These are phyloP conservation scores for Paecilomyces formosus DNA, from an alignment of 2,329 filamentous ascomycete genomes.

Conservation along the genomic window DNA sequence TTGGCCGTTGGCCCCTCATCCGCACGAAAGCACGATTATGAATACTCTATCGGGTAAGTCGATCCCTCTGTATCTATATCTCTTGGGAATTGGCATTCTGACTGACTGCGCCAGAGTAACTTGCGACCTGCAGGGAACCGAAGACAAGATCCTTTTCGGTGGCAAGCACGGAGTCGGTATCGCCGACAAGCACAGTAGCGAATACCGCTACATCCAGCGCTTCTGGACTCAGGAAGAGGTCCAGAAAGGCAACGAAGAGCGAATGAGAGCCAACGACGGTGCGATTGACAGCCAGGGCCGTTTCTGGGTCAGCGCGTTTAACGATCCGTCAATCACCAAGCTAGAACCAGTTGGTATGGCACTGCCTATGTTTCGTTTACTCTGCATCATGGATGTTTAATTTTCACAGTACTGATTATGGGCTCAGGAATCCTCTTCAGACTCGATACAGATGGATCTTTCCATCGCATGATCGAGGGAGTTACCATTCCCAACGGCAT, in stretches of 20 bases:
- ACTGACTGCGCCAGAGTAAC: conserved; percentile 50
- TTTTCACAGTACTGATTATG: not conserved
- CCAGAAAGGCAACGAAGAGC: conserved; percentile 31
- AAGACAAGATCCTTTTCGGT: conserved; percentile 66
- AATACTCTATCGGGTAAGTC: conserved; percentile 46
- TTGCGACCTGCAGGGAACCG: conserved; percentile 63
- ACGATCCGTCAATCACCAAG: conserved; percentile 50
- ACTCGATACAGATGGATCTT: conserved; percentile 55
- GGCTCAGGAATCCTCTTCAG: conserved; percentile 62
- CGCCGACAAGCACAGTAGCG: conserved; percentile 56
- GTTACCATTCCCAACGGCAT: conserved; percentile 80
- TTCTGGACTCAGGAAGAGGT: conserved; percentile 47
- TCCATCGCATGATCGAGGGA: conserved; percentile 53
- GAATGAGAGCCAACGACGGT: conserved; percentile 67
- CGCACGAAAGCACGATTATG: conserved; percentile 49
- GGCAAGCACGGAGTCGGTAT: conserved; percentile 78
- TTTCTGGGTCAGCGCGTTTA: conserved; percentile 85
- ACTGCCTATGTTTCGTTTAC: not conserved
- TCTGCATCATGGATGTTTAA: not conserved
- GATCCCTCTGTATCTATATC: not conserved
- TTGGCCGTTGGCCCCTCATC: conserved; percentile 57
- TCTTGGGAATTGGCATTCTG: conserved; percentile 7
- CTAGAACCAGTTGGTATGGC: not conserved
- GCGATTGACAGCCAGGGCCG: conserved; percentile 70
- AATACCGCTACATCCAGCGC: conserved; percentile 50